Evolutionary conservation across 2,329 filamentous ascomycete species (phyloP), one percentile per base, ranked within the genome.

Genomic region (Sordariomycetes sp.): DNA sequence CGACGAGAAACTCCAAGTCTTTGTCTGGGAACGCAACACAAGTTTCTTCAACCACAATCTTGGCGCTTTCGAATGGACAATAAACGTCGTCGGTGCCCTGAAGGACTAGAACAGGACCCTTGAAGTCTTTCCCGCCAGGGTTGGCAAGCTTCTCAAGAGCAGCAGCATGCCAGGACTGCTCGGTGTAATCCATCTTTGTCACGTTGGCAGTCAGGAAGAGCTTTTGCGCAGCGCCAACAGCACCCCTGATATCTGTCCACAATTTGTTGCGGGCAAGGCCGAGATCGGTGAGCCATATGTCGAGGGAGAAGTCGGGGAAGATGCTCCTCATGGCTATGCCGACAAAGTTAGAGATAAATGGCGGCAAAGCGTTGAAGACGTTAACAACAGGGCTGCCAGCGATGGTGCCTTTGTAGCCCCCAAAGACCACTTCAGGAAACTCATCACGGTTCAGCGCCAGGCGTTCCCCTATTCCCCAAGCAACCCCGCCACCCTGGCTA

Each of bases 401-500:
- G 1, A 48, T 39, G 6, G 42, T 39, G 6, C 46, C 45, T 1
- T 32, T 21, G 8, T 46, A 41, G 0, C 37, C 36, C 19, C n/a
- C 15, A 19, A 32, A 32, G 8, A 27, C 8, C 2, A 41, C 29
- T 1, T 33, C 3, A 3, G n/a, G 15, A 10, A 41, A 45, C 3
- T 37, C 20, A 3, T 4, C 21, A 0, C 54, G 45, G 3, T 41
- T 34, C 5, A 37, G 25, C 2, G 44, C 53, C 19, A 58, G 50
- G 5, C 45, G 33, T n/a, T 44, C 40, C 0, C 41, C 40, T 1
- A 34, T 34, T 10, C 25, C 37, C 66, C 67, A 71, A 0, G 59
- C 58, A 1, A 53, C 54, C 0, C 51, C 55, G 7, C 63, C 66
- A 7, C 66, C 67, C 42, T 70, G 62, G 8, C 57, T 64, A 34